A percentile compares a stretch with the other conserved stretches of the same genome.
Conservation (phyloP, 768 basidiomycete genomes). For the Artomyces pyxidatus region DNA sequence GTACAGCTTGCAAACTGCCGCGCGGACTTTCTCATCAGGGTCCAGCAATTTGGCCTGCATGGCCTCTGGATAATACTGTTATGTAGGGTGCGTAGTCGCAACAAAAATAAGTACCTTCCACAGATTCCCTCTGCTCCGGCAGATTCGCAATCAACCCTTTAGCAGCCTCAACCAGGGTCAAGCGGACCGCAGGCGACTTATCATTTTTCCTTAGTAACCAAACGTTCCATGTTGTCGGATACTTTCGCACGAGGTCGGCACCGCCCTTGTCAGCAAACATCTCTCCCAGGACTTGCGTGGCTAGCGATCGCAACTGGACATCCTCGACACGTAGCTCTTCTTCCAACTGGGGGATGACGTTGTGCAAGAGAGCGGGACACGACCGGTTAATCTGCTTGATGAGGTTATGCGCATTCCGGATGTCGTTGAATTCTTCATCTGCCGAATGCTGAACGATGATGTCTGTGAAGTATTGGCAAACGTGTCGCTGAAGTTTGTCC, state of each 20-base stretch:
- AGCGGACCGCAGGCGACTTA: constrained; percentile 57
- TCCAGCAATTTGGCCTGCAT: constrained; percentile 65
- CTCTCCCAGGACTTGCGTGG: constrained; percentile 80
- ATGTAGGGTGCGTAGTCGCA: constrained; percentile 1
- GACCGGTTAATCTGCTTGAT: constrained; percentile 75
- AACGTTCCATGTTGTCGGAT: constrained; percentile 75
- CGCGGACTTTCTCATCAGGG: constrained; percentile 86
- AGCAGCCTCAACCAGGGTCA: constrained; percentile 70
- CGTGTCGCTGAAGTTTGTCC: constrained; percentile 82
- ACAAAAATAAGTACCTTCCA: constrained; percentile 56
- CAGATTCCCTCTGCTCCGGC: constrained; percentile 53
- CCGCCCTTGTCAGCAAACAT: constrained; percentile 82
- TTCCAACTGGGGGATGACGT: constrained; percentile 89
- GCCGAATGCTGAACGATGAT: constrained; percentile 51
- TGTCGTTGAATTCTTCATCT: constrained; percentile 60
- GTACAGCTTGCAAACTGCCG: constrained; percentile 76
- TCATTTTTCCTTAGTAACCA: constrained; percentile 82
- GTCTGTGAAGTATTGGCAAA: constrained; percentile 90
- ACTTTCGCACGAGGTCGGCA: constrained; percentile 67
- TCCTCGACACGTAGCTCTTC: constrained; percentile 81
- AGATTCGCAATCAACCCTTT: constrained; percentile 53
- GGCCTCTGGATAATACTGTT: constrained; percentile 33
- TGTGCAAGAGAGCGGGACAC: constrained; percentile 76
- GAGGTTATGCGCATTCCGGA: constrained; percentile 73
- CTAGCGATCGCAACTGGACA: constrained; percentile 60